These are phyloP conservation scores for Penicillium mononematosum DNA, from an alignment of 495 filamentous ascomycete genomes.

Conservation along the genomic window DNA sequence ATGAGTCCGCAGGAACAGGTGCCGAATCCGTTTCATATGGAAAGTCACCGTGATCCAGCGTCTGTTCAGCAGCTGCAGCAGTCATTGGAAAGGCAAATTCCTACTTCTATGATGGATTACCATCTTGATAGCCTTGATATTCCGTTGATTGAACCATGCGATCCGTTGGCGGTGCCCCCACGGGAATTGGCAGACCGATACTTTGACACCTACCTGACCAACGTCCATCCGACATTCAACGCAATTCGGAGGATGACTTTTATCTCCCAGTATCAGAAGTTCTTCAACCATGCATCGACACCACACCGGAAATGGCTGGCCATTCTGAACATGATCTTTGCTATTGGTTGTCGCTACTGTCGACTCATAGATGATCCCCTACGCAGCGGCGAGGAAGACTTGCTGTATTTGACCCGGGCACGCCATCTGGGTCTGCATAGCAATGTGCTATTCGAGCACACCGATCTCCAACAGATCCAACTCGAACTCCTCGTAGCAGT, in stretches of 20 bases:
- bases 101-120: conserved; percentile 48
- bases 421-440: conserved; percentile 51
- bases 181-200: conserved; percentile 51
- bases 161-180: conserved; percentile 52
- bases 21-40: background rate
- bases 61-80: conserved; percentile 1
- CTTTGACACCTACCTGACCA: conserved; percentile 54
- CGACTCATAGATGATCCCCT: conserved; percentile 43
- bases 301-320: conserved; percentile 53
- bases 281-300: conserved; percentile 24
- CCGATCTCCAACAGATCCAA: conserved; percentile 60
- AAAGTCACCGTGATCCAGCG: background rate
- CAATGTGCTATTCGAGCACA: conserved; percentile 52
- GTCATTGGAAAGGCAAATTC: conserved; percentile 8
- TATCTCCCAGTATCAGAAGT: conserved; percentile 41
- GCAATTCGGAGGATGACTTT: conserved; percentile 50
- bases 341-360: conserved; percentile 53
- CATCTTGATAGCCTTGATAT: conserved; percentile 56
- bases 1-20: background rate
- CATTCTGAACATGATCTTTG: conserved; percentile 64
- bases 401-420: conserved; percentile 58
- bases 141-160: conserved; percentile 38
- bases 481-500: conserved; percentile 53
- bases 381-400: conserved; percentile 45
- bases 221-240: conserved; percentile 57